phyloP scores from a whole-genome alignment of 306 rosid genomes.

The Trifolium fragiferum region DNA sequence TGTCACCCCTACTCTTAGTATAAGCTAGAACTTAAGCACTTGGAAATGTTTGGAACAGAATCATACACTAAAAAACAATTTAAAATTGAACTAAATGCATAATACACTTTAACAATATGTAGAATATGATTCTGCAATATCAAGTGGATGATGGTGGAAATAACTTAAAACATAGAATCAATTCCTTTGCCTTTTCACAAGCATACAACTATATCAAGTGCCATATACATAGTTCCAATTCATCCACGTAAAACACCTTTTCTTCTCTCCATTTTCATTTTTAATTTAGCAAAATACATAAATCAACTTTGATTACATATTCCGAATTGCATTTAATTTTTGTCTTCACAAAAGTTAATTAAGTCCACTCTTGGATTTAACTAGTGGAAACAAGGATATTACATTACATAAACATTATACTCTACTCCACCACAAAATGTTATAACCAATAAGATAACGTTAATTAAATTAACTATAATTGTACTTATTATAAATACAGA shows the following conservation, averaged over 20 bases:
- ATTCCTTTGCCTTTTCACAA: conserved; percentile 38
- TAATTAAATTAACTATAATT: conserved; percentile 10
- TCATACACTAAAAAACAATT: conserved; percentile 14
- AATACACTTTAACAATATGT: conserved; percentile 28
- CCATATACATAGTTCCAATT: conserved; percentile 30
- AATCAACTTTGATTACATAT: conserved; percentile 36
- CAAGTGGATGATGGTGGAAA: conserved; percentile 47
- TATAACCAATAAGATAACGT: conserved; percentile 26
- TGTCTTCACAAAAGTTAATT: conserved; percentile 39
- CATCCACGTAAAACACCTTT: conserved; percentile 42
- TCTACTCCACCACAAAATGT: conserved; percentile 10
- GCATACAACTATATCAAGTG: conserved; percentile 9
- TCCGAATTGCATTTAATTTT: conserved; percentile 43
- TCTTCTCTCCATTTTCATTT: background rate
- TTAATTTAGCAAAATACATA: conserved; percentile 14
- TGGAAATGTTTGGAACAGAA: conserved; percentile 13
- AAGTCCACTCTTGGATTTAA: conserved; percentile 36
- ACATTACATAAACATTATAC: conserved; percentile 31
- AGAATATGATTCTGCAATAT: conserved; percentile 53
- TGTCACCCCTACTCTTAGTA: too few relatives aligned
- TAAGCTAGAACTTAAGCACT: background rate
- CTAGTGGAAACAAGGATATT: conserved; percentile 32
- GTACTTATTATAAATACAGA: conserved; percentile 8
- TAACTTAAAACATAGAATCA: conserved; percentile 41
- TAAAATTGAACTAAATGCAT: background rate